Evolutionary conservation across 164 flowering plant species (phyloP), one percentile per base, ranked within the genome.

Genomic region (Vitis amurensis): DNA sequence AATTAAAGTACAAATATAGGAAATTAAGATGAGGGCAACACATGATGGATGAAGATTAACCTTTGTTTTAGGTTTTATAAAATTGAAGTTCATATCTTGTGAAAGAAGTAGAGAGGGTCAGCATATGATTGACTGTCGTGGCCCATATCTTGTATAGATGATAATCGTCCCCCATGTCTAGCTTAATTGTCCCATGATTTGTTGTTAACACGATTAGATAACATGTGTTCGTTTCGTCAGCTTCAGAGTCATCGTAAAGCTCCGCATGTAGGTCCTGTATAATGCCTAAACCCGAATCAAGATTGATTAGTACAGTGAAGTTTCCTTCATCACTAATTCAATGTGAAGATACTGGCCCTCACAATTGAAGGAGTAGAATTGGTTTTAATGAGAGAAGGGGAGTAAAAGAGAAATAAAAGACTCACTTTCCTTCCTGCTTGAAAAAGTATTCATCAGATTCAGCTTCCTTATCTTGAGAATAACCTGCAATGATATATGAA

Each of bases 161-260:
- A 68, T 85, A 79, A 64, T 91, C 90, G 50, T 87, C 85, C 12
- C 60, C 82, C 95, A 94, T 94, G 79, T 94, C 92, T 50, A 94
- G 77, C 78, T 89, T 94, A 66, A 86, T 76, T 14, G 71, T 74
- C 63, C 97, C 98, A 50, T 63, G 60, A 68, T 75, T 84, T 15
- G 97, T 94, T 4, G 83, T 85, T 50, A 91, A 69, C 14, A 85
- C 91, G 6, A 87, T 70, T 2, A 84, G 82, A 63, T 84, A 88
- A 31, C 91, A 83, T 47, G 87, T 87, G 11, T 77, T 82, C 1
- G 66, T 66, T 23, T 80, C 84, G 1, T 74, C 82, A 1, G 63
- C 79, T 30, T 80, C 82, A 52, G 85, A 64, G 68, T 89, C 89
- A 73, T 80, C 79, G 50, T 90, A 88, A 52, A 89, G 71, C 77